These are phyloP conservation scores for Sungouiella thailandica DNA, from an alignment of 805 yeast species.

Conservation along the genomic window DNA sequence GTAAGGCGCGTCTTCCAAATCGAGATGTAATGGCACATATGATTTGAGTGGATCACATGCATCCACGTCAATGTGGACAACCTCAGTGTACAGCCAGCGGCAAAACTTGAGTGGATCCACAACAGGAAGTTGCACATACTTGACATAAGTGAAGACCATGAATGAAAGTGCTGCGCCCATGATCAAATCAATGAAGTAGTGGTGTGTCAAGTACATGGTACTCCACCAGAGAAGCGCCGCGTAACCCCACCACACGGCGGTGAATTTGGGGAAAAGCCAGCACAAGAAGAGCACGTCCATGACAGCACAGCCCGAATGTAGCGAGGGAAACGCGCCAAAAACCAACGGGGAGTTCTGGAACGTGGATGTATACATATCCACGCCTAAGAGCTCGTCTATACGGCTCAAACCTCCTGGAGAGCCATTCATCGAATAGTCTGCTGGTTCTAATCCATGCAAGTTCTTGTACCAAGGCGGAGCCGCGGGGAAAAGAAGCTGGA, in stretches of 20 bases:
- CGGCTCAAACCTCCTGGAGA: slow-evolving; percentile 94
- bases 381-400: slow-evolving; percentile 72
- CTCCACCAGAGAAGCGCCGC: slow-evolving; percentile 98
- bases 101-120: slow-evolving; percentile 49
- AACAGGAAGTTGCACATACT: slow-evolving; percentile 63
- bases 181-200: slow-evolving; percentile 87
- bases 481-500: slow-evolving; percentile 81
- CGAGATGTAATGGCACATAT: slow-evolving; percentile 11
- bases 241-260: slow-evolving; percentile 65
- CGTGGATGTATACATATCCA: slow-evolving; percentile 77
- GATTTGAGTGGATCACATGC: slow-evolving; percentile 29
- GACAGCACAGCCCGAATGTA: slow-evolving; percentile 92
- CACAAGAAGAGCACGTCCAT: slow-evolving; percentile 86
- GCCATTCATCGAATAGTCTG: slow-evolving; percentile 86
- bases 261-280: slow-evolving; percentile 71
- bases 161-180: slow-evolving; percentile 89
- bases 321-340: slow-evolving; percentile 83
- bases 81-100: slow-evolving; percentile 60
- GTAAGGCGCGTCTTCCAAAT: slow-evolving; percentile 6
- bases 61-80: slow-evolving; percentile 21
- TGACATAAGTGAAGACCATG: slow-evolving; percentile 63
- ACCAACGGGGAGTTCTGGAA: slow-evolving; percentile 86
- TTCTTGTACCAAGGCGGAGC: slow-evolving; percentile 98
- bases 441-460: slow-evolving; percentile 80
- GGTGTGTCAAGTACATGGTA: slow-evolving; percentile 96